Conservation (phyloP, 2,329 filamentous ascomycete species). For the Aspergillus aculeatus region DNA sequence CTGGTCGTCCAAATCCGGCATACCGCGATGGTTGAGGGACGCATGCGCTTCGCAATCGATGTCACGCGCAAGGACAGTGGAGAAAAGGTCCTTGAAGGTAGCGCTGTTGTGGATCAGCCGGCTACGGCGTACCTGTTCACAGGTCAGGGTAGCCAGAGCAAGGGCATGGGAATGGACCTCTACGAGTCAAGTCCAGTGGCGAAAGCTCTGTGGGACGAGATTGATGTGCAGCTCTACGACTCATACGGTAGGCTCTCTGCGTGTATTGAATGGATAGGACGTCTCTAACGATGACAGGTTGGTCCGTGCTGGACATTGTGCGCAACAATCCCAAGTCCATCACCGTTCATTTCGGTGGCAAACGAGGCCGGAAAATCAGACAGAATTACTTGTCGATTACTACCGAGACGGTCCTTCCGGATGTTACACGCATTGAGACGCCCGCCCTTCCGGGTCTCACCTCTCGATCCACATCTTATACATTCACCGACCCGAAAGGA, state of each 20-base stretch:
- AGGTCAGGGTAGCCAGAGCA: constrained; percentile 93
- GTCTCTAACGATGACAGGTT: constrained; percentile 38
- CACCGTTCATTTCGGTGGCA: constrained; percentile 93
- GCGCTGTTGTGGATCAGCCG: constrained; percentile 94
- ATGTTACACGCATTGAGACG: constrained; percentile 78
- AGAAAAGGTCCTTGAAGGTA: constrained; percentile 86
- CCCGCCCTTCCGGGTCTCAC: constrained; percentile 84
- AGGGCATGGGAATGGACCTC: constrained; percentile 98
- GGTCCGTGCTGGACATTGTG: constrained; percentile 95
- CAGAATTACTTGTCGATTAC: constrained; percentile 96
- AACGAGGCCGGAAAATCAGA: constrained; percentile 88
- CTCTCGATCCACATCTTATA: constrained; percentile 85
- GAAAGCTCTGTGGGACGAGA: constrained; percentile 91
- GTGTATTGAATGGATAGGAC: neutral
- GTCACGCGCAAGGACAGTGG: constrained; percentile 87
- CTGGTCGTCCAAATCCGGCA: constrained; percentile 90
- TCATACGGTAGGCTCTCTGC: constrained; percentile 67
- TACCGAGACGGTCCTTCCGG: constrained; percentile 10
- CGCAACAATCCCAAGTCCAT: constrained; percentile 98
- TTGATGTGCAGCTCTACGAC: constrained; percentile 96
- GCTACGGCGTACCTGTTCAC: constrained; percentile 95
- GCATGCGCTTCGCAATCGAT: constrained; percentile 97
- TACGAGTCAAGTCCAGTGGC: constrained; percentile 88
- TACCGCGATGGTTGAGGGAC: constrained; percentile 89
- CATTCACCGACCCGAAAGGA: constrained; percentile 90